These are phyloP conservation scores for Exobasidium cylindrosporum DNA, from an alignment of 1,284 basidiomycete species.

Conservation along the genomic window DNA sequence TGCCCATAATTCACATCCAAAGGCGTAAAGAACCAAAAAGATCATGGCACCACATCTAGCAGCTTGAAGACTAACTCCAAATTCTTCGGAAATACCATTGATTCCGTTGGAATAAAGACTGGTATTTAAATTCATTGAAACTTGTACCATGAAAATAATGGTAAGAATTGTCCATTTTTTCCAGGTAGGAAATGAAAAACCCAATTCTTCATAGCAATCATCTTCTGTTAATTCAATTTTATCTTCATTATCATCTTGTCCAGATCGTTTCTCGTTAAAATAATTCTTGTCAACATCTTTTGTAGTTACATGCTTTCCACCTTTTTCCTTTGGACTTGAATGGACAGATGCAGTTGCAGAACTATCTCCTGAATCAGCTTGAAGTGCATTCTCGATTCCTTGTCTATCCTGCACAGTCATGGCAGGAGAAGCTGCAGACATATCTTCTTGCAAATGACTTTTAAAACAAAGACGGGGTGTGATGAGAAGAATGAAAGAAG, in stretches of 20 bases:
- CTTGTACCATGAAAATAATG: constrained; percentile 11
- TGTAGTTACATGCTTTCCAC: constrained; percentile 3
- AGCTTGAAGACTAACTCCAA: constrained; percentile 53
- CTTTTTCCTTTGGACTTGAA: background rate
- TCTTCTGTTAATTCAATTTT: constrained; percentile 26
- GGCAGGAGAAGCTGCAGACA: too few relatives aligned
- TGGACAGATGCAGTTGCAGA: background rate
- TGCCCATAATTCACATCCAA: constrained; percentile 54
- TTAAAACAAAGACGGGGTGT: too few relatives aligned
- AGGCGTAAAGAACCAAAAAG: constrained; percentile 57
- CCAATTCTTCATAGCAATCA: constrained; percentile 41
- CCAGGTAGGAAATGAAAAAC: constrained; percentile 43
- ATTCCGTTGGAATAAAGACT: constrained; percentile 55
- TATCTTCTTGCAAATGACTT: too few relatives aligned
- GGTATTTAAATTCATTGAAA: constrained; percentile 55
- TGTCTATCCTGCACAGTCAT: background rate
- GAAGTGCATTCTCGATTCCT: background rate
- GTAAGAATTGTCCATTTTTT: constrained; percentile 56
- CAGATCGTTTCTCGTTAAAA: background rate
- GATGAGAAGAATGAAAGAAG: too few relatives aligned
- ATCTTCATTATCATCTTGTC: background rate
- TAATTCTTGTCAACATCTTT: background rate
- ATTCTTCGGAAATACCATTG: constrained; percentile 44
- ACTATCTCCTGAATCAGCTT: background rate
- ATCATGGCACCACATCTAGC: constrained; percentile 57